Evolutionary conservation across 768 basidiomycete species (phyloP).

Genomic region (Cubamyces sp.): DNA sequence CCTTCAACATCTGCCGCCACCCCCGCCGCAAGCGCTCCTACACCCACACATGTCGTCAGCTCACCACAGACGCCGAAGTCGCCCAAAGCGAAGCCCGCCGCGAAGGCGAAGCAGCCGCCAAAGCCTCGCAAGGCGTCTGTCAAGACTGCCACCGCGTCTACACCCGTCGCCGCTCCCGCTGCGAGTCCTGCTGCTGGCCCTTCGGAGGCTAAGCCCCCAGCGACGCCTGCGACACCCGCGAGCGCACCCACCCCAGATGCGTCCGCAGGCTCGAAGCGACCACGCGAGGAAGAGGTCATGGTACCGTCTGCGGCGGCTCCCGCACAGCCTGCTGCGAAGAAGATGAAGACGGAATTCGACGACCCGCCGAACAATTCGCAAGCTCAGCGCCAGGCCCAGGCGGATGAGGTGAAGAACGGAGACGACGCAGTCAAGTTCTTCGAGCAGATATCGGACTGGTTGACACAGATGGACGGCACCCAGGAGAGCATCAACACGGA

Average conservation of each 20-base stretch:
- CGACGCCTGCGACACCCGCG: slow-evolving; percentile 25
- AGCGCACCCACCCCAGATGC: slow-evolving; percentile 26
- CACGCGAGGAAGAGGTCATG: slow-evolving; percentile 53
- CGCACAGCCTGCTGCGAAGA: slow-evolving; percentile 44
- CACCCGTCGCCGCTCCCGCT: slow-evolving; percentile 36
- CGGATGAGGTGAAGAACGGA: slow-evolving; percentile 59
- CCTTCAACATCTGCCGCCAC: slow-evolving; percentile 44
- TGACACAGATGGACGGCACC: slow-evolving; percentile 54
- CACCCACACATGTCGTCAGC: slow-evolving; percentile 44
- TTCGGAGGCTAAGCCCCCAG: slow-evolving; percentile 33
- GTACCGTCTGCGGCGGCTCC: slow-evolving; percentile 4
- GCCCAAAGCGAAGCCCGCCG: slow-evolving; percentile 57
- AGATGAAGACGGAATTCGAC: slow-evolving; percentile 73
- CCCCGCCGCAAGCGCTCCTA: slow-evolving; percentile 49
- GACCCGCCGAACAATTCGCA: slow-evolving; percentile 56
- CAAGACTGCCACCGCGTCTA: slow-evolving; percentile 21
- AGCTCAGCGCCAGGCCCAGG: slow-evolving; percentile 43
- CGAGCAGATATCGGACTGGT: slow-evolving; percentile 64
- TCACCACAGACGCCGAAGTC: slow-evolving; percentile 75
- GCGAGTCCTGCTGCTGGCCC: slow-evolving; percentile 39
- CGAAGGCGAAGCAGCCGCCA: slow-evolving; percentile 45
- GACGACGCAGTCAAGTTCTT: slow-evolving; percentile 69
- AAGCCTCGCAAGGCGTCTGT: slow-evolving; percentile 37
- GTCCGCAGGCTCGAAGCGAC: slow-evolving; percentile 44
- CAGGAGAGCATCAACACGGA: slow-evolving; percentile 47